Percentiles rank a stretch among this genome's conserved stretches.
Evolutionary conservation across 2,329 filamentous ascomycete species (phyloP).

Genomic region (Coniochaeta prunicola): DNA sequence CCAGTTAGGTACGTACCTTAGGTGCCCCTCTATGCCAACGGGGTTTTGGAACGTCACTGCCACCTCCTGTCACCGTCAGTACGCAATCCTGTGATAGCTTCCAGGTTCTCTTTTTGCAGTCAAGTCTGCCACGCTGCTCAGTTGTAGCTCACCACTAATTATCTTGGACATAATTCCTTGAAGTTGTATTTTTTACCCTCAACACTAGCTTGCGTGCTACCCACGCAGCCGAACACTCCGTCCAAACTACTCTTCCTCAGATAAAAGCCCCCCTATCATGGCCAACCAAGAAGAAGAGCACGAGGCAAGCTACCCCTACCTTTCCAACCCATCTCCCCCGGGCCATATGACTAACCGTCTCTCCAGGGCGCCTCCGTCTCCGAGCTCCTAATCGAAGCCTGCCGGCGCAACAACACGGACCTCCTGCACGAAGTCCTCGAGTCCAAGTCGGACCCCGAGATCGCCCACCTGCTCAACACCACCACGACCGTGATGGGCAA

Average conservation of each 20-base stretch:
- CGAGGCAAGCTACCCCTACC: conserved; percentile 12
- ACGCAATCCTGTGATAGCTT: no score
- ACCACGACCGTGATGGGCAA: conserved; percentile 83
- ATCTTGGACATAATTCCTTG: no score
- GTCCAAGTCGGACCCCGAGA: conserved; percentile 52
- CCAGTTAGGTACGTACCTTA: not conserved
- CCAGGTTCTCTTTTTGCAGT: not conserved
- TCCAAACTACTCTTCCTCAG: not conserved
- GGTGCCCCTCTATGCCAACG: not conserved
- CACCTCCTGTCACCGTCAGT: conserved; percentile 11
- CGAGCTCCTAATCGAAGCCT: conserved; percentile 87
- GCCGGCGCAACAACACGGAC: conserved; percentile 84
- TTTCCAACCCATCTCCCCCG: not conserved
- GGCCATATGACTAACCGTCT: not conserved
- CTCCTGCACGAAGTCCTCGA: conserved; percentile 71
- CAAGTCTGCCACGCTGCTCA: not conserved
- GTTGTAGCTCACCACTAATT: not conserved
- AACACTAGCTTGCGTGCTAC: no score
- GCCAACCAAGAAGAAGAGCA: conserved; percentile 18
- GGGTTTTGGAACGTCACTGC: conserved; percentile 10
- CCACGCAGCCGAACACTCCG: not conserved
- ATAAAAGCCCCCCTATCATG: conserved; percentile 6
- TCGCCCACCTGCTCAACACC: conserved; percentile 74
- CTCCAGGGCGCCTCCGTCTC: conserved; percentile 72
- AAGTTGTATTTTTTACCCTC: no score